Evolutionary conservation across 2,329 filamentous ascomycete species (phyloP), one percentile per base, ranked within the genome.

Genomic region (Cryphonectria parasitica): DNA sequence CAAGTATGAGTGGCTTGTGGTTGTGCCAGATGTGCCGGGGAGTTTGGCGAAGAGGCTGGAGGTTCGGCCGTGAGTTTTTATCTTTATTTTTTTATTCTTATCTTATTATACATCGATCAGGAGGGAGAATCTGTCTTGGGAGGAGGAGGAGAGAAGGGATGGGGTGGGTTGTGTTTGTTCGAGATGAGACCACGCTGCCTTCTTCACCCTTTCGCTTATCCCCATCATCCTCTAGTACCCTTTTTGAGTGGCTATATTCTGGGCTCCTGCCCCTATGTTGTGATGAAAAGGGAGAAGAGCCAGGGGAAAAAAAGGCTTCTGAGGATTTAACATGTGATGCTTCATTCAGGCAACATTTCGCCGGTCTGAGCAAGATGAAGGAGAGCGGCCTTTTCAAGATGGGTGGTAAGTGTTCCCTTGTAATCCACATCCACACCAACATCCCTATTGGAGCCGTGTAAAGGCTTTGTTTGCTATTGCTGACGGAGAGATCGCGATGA

Each of bases 1-100:
- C 64, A 87, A 86, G 77, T 86, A 82, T 72, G 89, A 92, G 79
- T 94, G 90, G 83, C 86, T 94, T 52, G 89, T 91, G 75, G 84
- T 93, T 70, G 77, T 92, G 52, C 91, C 90, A 17, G 91, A 93
- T 79, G 87, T 89, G 79, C 86, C 89, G 1, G 89, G 86, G 56
- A 83, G 80, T 28, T 80, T 86, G 71, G 84, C 84, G 74, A 91
- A 91, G 84, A 84, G 91, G 68, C 80, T 92, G 36, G 86, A 89
- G 74, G 84, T 89, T 62, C 83, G 89, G 73, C 79, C 83, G 88
- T 90, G 78, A 75, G 87, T 65, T 22, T 63, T 28, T 39, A 82
- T 11, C 1, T 11, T 54, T 10, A 5, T 28, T 15, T 11, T 17
- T 28, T 28, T 5, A 15, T 56, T n/a, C 2, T 49, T 25, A 17